Evolutionary conservation across 495 filamentous ascomycete species (phyloP), one percentile per base, ranked within the genome.

Genomic region (Penicillium egyptiacum): DNA sequence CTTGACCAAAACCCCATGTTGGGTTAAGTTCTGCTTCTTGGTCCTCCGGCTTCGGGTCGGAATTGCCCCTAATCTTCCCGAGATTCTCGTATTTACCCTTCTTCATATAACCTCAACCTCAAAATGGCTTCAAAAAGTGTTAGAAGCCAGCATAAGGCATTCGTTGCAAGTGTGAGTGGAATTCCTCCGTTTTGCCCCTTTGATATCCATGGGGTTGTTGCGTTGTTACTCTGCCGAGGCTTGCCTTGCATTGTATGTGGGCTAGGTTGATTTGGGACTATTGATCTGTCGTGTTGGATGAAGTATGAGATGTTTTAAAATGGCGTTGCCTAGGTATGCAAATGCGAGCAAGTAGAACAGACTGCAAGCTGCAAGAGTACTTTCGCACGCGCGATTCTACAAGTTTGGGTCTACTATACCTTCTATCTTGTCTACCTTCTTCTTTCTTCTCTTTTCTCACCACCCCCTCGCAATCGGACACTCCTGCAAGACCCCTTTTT

Each of bases 121-220:
- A 30, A 30, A 53, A 68, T 67, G 65, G 57, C 63, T 28, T 49
- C 62, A 55, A 56, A 60, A 55, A 69, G 52, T 58, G 50, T 61
- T 26, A 61, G 64, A 49, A 53, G 59, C 47, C 64, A 67, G 48
- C 64, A 69, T 52, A 69, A 69, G 49, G 58, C 64, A 20, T 69
- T 67, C 39, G 49, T 69, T 50, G 66, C 66, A 44, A 69, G 66
- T 58, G 66, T 69, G 39, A 69, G 66, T 69, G 16, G n/a, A 11
- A 37, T 52, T 26, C 44, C 31, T 28, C 40, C 47, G 9, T 40
- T 26, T 28, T 14, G 50, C 4, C 28, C 33, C 20, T 12, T 37
- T 35, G 16, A 9, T 39, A 14, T 33, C 10, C 43, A 23, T 30
- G 42, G 40, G 35, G 35, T 48, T 8, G 45, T 5, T 48, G 11